These are phyloP conservation scores for Sporothrix variecibatus DNA, from an alignment of 2,329 filamentous ascomycete species.

Conservation along the genomic window DNA sequence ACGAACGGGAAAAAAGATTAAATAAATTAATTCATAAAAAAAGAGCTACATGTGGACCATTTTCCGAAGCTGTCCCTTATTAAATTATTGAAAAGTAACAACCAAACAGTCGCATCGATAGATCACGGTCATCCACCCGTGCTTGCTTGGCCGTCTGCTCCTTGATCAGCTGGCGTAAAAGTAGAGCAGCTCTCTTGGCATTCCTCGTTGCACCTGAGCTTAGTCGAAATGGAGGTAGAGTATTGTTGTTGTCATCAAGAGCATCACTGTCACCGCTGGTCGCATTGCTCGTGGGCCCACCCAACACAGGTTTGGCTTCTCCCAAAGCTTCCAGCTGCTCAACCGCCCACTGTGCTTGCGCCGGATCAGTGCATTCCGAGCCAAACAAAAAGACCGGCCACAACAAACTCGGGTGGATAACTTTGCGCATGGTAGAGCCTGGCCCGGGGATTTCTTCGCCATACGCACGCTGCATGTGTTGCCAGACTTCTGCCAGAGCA, in stretches of 20 bases:
- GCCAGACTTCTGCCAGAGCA: slow-evolving; percentile 1
- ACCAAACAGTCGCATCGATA: neutral
- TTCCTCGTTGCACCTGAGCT: neutral
- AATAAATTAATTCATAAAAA: too few relatives aligned
- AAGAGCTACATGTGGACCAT: too few relatives aligned
- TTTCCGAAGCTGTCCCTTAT: too few relatives aligned
- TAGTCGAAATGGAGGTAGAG: neutral
- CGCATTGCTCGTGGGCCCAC: neutral
- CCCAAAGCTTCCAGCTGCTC: neutral
- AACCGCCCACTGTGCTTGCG: neutral
- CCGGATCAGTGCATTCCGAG: neutral
- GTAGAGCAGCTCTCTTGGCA: neutral
- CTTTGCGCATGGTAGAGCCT: neutral
- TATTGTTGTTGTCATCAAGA: neutral
- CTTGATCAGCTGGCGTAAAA: neutral
- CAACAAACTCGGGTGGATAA: neutral
- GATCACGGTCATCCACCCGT: neutral
- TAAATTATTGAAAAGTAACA: neutral
- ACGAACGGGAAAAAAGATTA: too few relatives aligned
- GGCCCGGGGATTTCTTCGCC: neutral
- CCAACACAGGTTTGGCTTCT: neutral
- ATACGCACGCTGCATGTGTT: neutral
- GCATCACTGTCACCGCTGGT: neutral
- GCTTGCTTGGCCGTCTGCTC: neutral
- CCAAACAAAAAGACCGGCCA: neutral